A percentile compares a stretch with the other conserved stretches of the same genome.
These are phyloP conservation scores for Podila epicladia DNA, from an alignment of 192 early-diverging fungal species.

Conservation along the genomic window DNA sequence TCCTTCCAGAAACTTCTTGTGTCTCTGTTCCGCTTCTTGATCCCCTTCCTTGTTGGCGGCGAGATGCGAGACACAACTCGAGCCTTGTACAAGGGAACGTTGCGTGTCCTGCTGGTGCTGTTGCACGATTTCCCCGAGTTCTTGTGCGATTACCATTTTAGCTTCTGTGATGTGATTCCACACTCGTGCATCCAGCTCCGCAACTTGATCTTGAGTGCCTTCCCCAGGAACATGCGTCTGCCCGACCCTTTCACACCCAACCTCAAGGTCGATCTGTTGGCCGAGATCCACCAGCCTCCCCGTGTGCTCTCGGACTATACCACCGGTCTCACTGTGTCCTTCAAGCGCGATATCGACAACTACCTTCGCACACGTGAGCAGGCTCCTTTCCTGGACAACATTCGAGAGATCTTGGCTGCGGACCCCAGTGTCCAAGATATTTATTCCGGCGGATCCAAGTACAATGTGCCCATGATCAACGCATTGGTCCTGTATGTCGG, in stretches of 20 bases:
- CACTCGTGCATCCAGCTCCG: conserved; percentile 91
- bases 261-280: conserved; percentile 89
- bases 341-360: conserved; percentile 80
- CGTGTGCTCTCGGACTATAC: conserved; percentile 89
- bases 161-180: conserved; percentile 93
- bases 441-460: conserved; percentile 60
- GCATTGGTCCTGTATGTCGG: conserved; percentile 90
- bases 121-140: conserved; percentile 99
- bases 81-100: conserved; percentile 87
- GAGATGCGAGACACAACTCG: conserved; percentile 79
- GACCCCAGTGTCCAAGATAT: conserved; percentile 49
- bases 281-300: conserved; percentile 89
- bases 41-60: conserved; percentile 82
- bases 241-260: conserved; percentile 98
- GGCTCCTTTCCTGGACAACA: conserved; percentile 66
- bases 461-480: conserved; percentile 86
- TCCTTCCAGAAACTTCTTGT: conserved; percentile 86
- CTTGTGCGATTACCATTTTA: conserved; percentile 90
- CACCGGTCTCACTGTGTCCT: conserved; percentile 63
- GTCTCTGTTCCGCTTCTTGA: conserved; percentile 86
- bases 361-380: conserved; percentile 71
- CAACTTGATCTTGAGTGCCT: conserved; percentile 97
- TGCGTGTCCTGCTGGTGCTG: conserved; percentile 91
- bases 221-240: conserved; percentile 92
- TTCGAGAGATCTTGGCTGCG: conserved; percentile 61